Base-by-base conservation (phyloP, 805 yeast genomes). In the Nakazawaea ernobii region DNA sequence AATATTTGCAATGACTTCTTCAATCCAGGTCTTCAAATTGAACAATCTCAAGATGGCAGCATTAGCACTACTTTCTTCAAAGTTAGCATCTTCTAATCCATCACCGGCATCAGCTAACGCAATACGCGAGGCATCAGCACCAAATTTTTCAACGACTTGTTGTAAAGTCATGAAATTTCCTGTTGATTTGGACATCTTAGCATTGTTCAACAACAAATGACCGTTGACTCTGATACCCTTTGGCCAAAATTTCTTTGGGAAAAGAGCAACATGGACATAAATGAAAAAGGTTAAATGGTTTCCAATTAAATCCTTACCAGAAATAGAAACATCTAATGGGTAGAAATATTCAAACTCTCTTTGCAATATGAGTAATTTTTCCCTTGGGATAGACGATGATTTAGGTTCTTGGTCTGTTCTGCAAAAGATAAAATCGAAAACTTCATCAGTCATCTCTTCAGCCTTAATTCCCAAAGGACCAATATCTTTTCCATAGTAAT, bases 61-160 rank as follows among this genome's bases (percentile, higher is more conserved):
- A 61, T 94, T 94, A 47, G 99, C 99, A 61, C 84, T 91, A 51
- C 89, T 72, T 71, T 94, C 99, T 61, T 94, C 99, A 62, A 94
- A 87, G 74, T 94, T 94, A 45, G 99, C 99, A 68, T 94, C 99
- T 71, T 94, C 99, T 56, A 90, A 81, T 38, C 94, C 75, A 65
- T 94, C 99, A 74, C 99, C 99, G 45, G 97, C 97, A 73, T 94
- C 99, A 40, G 98, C 99, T 55, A 94, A 73, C 5, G 99, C 97
- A 65, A 94, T 87, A 75, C 99, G 86, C 9, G 96, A 74, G 37
- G 98, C 97, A 67, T 94, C 99, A 44, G 98, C 96, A 67, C 99
- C 99, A 57, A 83, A 94, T 69, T 94, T 94, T 58, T 80, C 75
- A 51, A 84, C 83, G 63, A 86, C 78, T 66, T 94, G 89, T 58